A percentile compares a stretch with the other conserved stretches of the same genome.
Evolutionary conservation across 495 filamentous ascomycete genomes (phyloP).

Genomic region (Penicillium ochrochloron): DNA sequence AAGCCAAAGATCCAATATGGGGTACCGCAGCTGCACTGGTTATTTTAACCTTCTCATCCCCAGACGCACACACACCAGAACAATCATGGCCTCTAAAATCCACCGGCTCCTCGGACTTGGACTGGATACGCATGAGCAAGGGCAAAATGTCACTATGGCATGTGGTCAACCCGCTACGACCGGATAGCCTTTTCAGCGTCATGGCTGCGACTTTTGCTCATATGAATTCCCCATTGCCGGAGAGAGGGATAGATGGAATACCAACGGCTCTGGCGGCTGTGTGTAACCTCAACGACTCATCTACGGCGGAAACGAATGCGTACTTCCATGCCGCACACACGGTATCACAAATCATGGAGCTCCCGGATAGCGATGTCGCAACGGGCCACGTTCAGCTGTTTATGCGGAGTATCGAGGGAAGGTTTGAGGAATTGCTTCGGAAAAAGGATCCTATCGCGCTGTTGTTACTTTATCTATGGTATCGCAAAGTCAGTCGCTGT

Average conservation of each 20-base stretch:
- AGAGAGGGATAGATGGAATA: conserved; percentile 40
- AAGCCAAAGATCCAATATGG: conserved; percentile 52
- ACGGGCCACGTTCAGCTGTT: conserved; percentile 34
- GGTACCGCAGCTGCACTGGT: conserved; percentile 47
- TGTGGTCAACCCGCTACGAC: conserved; percentile 43
- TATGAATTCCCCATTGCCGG: conserved; percentile 36
- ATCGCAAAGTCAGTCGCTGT: conserved; percentile 40
- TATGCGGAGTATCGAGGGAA: conserved; percentile 27
- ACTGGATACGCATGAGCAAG: conserved; percentile 49
- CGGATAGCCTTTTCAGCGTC: conserved; percentile 46
- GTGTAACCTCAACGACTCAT: conserved; percentile 39
- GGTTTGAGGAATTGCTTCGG: conserved; percentile 40
- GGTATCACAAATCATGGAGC: conserved; percentile 34
- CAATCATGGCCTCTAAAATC: conserved; percentile 50
- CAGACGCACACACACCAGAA: conserved; percentile 42
- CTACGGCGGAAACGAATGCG: conserved; percentile 41
- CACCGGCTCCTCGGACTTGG: conserved; percentile 36
- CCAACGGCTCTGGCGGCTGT: conserved; percentile 32
- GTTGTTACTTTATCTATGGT: conserved; percentile 54
- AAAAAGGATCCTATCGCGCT: conserved; percentile 47
- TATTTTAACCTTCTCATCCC: conserved; percentile 44
- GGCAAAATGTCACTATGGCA: conserved; percentile 51
- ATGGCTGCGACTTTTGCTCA: conserved; percentile 39
- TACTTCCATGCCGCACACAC: conserved; percentile 46
- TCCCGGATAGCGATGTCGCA: conserved; percentile 33